A percentile compares a stretch with the other conserved stretches of the same genome.
Conservation (phyloP, 2,329 filamentous ascomycete species). For the Ceratocystis alfenasii region DNA sequence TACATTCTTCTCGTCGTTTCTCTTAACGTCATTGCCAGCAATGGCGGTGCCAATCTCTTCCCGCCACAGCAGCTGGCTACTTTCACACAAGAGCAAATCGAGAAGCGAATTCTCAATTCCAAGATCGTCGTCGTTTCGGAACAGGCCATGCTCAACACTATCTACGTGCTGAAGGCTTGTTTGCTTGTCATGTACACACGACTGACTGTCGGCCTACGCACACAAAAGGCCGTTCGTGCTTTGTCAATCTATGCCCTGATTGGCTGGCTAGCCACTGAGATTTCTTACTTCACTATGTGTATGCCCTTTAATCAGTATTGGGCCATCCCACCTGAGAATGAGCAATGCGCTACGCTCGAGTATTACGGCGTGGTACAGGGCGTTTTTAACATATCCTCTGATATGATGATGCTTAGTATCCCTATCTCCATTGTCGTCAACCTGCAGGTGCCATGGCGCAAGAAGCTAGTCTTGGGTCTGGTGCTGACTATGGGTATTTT, state of each 20-base stretch:
- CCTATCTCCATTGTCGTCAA: slow-evolving; percentile 43
- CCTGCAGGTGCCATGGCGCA: slow-evolving; percentile 38
- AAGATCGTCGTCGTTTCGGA: slow-evolving; percentile 53
- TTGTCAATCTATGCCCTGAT: slow-evolving; percentile 37
- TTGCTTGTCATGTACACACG: slow-evolving; percentile 40
- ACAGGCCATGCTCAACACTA: slow-evolving; percentile 48
- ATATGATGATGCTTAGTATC: slow-evolving; percentile 46
- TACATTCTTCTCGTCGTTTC: slow-evolving; percentile 34
- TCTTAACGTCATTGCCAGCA: slow-evolving; percentile 14
- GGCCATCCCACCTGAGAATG: slow-evolving; percentile 41
- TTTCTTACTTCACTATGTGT: slow-evolving; percentile 41
- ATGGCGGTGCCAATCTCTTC: slow-evolving; percentile 20
- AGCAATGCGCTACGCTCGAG: slow-evolving; percentile 44
- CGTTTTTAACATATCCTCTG: slow-evolving; percentile 48
- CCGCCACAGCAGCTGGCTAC: slow-evolving; percentile 19
- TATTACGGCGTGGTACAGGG: slow-evolving; percentile 49
- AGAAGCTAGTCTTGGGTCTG: slow-evolving; percentile 41
- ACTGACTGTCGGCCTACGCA: slow-evolving; percentile 35
- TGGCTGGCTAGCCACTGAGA: slow-evolving; percentile 41
- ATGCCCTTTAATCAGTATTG: slow-evolving; percentile 45
- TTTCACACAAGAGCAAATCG: slow-evolving; percentile 26
- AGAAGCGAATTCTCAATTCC: slow-evolving; percentile 38
- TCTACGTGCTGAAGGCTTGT: slow-evolving; percentile 46
- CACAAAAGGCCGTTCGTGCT: slow-evolving; percentile 38
- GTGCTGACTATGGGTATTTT: slow-evolving; percentile 38